These are phyloP conservation scores for Candida jianshihensis DNA, from an alignment of 805 yeast genomes.

Conservation along the genomic window DNA sequence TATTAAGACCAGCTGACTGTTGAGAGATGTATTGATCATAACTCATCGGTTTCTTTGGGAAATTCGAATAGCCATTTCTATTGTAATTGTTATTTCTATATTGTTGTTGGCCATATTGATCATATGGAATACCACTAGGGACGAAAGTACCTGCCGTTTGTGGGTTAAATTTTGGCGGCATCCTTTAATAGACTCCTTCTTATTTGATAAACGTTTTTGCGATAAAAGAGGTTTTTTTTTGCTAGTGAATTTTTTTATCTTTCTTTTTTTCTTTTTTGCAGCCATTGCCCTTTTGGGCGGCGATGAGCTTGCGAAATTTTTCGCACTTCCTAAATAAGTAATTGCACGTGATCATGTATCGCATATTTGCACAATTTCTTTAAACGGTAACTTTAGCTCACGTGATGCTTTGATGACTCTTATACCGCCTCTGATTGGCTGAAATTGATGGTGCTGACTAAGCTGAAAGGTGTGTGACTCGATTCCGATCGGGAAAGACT, in stretches of 20 bases:
- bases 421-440: background rate
- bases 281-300: background rate
- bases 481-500: too few species aligned
- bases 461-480: too few species aligned
- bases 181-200: slow-evolving; percentile 3
- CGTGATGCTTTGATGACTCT: background rate
- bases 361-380: background rate
- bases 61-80: slow-evolving; percentile 7
- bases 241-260: too few species aligned
- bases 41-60: slow-evolving; percentile 18
- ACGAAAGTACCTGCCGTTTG: slow-evolving; percentile 24
- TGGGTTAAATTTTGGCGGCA: slow-evolving; percentile 38
- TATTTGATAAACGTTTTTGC: too few species aligned
- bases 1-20: slow-evolving; percentile 8
- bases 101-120: slow-evolving; percentile 1
- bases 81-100: slow-evolving; percentile 4
- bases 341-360: background rate
- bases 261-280: too few species aligned
- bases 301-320: background rate
- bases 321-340: background rate
- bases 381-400: background rate
- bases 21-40: slow-evolving; percentile 19
- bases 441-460: background rate
- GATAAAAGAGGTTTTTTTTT: too few species aligned
- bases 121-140: slow-evolving; percentile 21